These are phyloP conservation scores for Hapsidospora chrysogenum DNA, from an alignment of 495 filamentous ascomycete species.

Conservation along the genomic window DNA sequence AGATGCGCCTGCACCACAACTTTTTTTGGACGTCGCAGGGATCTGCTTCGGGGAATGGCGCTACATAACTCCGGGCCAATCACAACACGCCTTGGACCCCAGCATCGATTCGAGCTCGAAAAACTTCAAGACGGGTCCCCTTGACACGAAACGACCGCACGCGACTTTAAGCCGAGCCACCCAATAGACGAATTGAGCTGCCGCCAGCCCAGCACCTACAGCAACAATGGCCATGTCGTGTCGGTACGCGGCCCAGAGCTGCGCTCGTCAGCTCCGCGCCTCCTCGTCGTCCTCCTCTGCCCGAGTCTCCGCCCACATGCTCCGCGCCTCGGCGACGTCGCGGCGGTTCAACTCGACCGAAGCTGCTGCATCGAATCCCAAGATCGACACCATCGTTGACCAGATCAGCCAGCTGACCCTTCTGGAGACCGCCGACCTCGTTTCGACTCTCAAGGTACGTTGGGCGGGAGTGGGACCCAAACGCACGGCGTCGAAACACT, in stretches of 20 bases:
- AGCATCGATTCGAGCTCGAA: slow-evolving; percentile 1
- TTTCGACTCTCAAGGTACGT: slow-evolving; percentile 70
- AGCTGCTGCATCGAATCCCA: slow-evolving; percentile 53
- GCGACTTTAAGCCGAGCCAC: not conserved
- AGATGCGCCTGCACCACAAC: slow-evolving; percentile 6
- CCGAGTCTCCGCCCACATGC: slow-evolving; percentile 20
- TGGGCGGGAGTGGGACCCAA: too few relatives aligned
- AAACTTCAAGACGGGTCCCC: slow-evolving; percentile 2
- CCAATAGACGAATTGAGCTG: not conserved
- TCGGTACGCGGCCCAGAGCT: slow-evolving; percentile 41
- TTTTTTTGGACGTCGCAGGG: slow-evolving; percentile 15
- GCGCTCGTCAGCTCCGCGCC: slow-evolving; percentile 34
- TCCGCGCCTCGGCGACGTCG: slow-evolving; percentile 16
- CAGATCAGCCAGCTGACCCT: slow-evolving; percentile 96
- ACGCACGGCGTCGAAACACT: too few relatives aligned
- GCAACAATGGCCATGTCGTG: slow-evolving; percentile 37
- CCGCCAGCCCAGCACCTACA: slow-evolving; percentile 6
- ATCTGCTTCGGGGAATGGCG: not conserved
- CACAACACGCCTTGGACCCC: not conserved
- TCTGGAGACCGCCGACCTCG: slow-evolving; percentile 90
- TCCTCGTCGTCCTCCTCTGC: slow-evolving; percentile 10
- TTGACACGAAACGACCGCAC: not conserved
- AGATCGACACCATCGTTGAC: slow-evolving; percentile 86
- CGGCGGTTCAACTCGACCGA: slow-evolving; percentile 63
- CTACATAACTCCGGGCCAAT: slow-evolving; percentile 4